These are phyloP conservation scores for Barnettozyma sp. DNA, from an alignment of 805 yeast genomes.

Conservation along the genomic window DNA sequence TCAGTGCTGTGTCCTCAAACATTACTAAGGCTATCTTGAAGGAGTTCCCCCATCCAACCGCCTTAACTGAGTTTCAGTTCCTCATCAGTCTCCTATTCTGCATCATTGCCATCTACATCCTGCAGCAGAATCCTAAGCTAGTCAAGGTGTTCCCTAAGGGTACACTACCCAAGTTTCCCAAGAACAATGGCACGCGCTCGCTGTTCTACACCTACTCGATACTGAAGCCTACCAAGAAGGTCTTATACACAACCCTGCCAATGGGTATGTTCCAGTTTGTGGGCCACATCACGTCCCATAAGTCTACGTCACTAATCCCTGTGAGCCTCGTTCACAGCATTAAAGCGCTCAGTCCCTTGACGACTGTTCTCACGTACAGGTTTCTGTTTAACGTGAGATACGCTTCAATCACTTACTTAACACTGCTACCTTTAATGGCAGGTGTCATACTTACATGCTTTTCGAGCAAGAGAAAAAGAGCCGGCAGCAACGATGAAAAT, in stretches of 20 bases:
- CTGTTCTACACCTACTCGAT: slow-evolving; percentile 31
- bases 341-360: slow-evolving; percentile 84
- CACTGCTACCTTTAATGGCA: slow-evolving; percentile 67
- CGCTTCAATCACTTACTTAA: slow-evolving; percentile 59
- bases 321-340: slow-evolving; percentile 94
- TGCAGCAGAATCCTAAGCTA: slow-evolving; percentile 30
- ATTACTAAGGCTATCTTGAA: slow-evolving; percentile 71
- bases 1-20: slow-evolving; percentile 76
- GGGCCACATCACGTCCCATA: slow-evolving; percentile 88
- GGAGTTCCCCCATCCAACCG: slow-evolving; percentile 72
- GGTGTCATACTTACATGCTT: slow-evolving; percentile 85
- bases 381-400: slow-evolving; percentile 52
- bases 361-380: slow-evolving; percentile 77
- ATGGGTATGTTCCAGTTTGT: slow-evolving; percentile 92
- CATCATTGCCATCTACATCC: slow-evolving; percentile 33
- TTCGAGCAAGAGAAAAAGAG: slow-evolving; percentile 26
- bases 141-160: slow-evolving; percentile 39
- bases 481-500: slow-evolving; percentile 10
- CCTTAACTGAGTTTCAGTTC: slow-evolving; percentile 85
- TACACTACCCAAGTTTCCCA: slow-evolving; percentile 38
- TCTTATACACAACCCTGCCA: slow-evolving; percentile 69
- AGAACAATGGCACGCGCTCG: slow-evolving; percentile 20
- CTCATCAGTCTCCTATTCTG: slow-evolving; percentile 62
- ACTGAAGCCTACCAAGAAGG: slow-evolving; percentile 45
- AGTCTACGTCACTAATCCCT: slow-evolving; percentile 86